Evolutionary conservation across 2,329 filamentous ascomycete genomes (phyloP), one percentile per base, ranked within the genome.

Genomic region (Phyllachora maydis): DNA sequence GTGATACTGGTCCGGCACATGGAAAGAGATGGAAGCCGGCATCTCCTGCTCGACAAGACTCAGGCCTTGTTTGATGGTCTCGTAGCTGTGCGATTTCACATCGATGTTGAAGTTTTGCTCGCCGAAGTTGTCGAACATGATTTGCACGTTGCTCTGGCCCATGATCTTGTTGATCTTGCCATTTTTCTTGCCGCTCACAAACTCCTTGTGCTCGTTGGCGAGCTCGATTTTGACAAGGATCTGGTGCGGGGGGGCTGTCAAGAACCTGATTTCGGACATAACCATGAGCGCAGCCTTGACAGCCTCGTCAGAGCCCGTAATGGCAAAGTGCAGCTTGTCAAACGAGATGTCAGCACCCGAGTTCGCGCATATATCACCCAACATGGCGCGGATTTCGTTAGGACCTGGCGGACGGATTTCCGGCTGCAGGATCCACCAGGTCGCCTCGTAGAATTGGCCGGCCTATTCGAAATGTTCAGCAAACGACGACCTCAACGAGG

Each of bases 151-250:
- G 60, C 83, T 93, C 49, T 95, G 85, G 13, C 85, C 88, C 88
- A 98, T 98, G 41, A 98, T 98, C 60, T 98, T 98, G 61, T 98
- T 98, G 50, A 98, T 98, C 56, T 98, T 98, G 49, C 88, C 88
- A 39, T 98, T 98, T 59, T 98, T 98, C 61, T 98, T 98, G 36
- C 88, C 88, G 37, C 83, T 93, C 27, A 98, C 88, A 44, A 98
- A 98, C 43, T 98, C 88, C 50, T 98, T 98, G 57, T 98, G 88
- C 53, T 98, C 88, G 42, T 95, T 95, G 40, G 88, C 88, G 27
- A 98, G 72, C 55, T 98, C 88, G 32, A 98, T 91, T 58, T 95
- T 95, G 42, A 98, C 85, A 27, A 83, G 71, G 44, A 98, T 90
- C 44, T 90, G 83, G 40, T 90, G 91, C 35, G 79, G 77, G 19